Conservation (phyloP, 179 eudicot genomes). For the Monotropa hypopitys region DNA sequence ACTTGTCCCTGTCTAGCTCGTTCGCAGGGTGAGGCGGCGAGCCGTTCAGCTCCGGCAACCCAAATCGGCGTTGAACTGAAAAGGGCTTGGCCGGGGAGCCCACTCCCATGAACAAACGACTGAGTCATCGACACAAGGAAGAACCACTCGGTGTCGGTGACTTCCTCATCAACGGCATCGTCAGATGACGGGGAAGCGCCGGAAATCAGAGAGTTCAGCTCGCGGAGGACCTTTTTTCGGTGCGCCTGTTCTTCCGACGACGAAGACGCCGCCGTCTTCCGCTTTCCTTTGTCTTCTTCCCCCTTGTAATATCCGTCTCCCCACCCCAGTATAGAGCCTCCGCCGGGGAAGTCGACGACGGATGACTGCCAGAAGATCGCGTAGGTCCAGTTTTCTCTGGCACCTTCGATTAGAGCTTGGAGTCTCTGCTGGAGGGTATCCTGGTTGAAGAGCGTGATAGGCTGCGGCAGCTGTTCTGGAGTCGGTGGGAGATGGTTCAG, state of each 20-base stretch:
- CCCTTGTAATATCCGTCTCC: constrained; percentile 87
- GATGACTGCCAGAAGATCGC: constrained; percentile 87
- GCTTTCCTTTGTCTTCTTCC: constrained; percentile 21
- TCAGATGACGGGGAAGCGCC: constrained; percentile 24
- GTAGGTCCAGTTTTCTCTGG: constrained; percentile 62
- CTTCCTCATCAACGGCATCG: constrained; percentile 60
- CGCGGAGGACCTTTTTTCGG: constrained; percentile 58
- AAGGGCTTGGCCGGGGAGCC: constrained; percentile 67
- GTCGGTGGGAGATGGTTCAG: background rate
- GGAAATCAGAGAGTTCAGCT: constrained; percentile 61
- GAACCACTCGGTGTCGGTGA: constrained; percentile 92
- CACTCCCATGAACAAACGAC: constrained; percentile 45
- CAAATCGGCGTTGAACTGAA: constrained; percentile 36
- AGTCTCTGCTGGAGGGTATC: constrained; percentile 69
- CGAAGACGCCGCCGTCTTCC: constrained; percentile 3
- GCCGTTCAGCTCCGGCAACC: constrained; percentile 54
- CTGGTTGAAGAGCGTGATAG: constrained; percentile 18
- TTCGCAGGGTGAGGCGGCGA: constrained; percentile 37
- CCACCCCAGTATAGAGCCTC: constrained; percentile 43
- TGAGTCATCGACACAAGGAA: constrained; percentile 81
- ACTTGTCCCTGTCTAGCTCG: constrained; percentile 51
- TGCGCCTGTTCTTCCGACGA: constrained; percentile 54
- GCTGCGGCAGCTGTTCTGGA: constrained; percentile 10
- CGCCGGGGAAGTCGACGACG: constrained; percentile 20
- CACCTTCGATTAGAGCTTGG: constrained; percentile 52